These are phyloP conservation scores for Iberis amara DNA, from an alignment of 441 rosid genomes.

Conservation along the genomic window DNA sequence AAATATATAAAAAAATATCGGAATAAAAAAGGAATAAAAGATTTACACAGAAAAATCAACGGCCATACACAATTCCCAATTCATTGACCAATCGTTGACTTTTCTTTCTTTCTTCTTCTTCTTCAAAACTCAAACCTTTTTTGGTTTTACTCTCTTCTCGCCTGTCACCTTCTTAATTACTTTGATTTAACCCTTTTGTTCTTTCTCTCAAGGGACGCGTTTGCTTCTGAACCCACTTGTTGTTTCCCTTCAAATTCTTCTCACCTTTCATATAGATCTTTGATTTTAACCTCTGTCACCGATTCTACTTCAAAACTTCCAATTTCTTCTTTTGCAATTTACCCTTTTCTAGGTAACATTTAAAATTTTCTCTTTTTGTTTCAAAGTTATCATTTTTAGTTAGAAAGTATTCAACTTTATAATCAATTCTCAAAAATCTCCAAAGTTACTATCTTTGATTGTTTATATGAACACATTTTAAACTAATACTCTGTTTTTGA, in stretches of 20 bases:
- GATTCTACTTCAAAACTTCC: neutral
- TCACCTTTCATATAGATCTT: constrained; percentile 18
- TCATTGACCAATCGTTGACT: constrained; percentile 27
- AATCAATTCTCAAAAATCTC: too few species aligned
- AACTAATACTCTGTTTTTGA: neutral
- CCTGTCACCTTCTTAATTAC: constrained; percentile 15
- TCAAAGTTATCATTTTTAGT: too few species aligned
- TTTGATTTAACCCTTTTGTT: neutral
- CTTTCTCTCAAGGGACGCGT: neutral
- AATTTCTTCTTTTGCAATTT: neutral
- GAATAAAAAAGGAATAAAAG: neutral
- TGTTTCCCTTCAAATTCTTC: neutral
- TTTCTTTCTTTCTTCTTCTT: constrained; percentile 17
- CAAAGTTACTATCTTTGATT: too few species aligned
- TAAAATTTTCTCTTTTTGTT: neutral
- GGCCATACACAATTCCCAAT: constrained; percentile 19
- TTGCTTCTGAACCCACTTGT: neutral
- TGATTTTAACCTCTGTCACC: constrained; percentile 2
- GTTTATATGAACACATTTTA: too few species aligned
- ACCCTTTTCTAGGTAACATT: neutral
- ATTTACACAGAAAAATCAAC: neutral
- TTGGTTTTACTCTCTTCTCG: neutral
- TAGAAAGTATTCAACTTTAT: too few species aligned
- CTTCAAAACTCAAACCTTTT: too few species aligned
- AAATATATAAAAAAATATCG: too few species aligned